phyloP scores from a whole-genome alignment of 108 stramenopile genomes.

The Discostella stelligeroides region DNA sequence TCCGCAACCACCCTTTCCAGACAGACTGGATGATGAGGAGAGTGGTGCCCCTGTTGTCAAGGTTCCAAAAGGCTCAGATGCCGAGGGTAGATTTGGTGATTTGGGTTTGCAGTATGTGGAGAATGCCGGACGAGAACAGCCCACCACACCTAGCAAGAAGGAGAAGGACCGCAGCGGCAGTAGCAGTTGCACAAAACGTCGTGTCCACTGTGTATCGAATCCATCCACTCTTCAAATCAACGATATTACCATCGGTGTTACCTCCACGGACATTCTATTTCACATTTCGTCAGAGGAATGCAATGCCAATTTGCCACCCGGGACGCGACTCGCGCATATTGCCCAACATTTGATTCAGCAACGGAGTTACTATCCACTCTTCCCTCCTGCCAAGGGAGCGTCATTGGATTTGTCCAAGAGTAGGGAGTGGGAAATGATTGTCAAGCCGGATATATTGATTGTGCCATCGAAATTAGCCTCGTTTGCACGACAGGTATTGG shows the following conservation, averaged over 20 bases:
- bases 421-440: constrained; percentile 77
- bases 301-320: constrained; percentile 70
- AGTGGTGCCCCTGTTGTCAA: constrained; percentile 6
- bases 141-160: too few species aligned
- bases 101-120: constrained; percentile 68
- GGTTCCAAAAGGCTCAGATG: constrained; percentile 40
- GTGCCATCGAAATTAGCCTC: constrained; percentile 89
- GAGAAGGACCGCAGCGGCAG: not conserved
- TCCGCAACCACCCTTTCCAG: constrained; percentile 43
- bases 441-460: constrained; percentile 90
- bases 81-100: constrained; percentile 47
- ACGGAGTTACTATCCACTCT: constrained; percentile 94
- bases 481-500: constrained; percentile 73
- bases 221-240: constrained; percentile 89
- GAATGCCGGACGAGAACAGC: constrained; percentile 30
- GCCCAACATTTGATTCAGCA: constrained; percentile 91
- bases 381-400: constrained; percentile 65
- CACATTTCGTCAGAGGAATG: constrained; percentile 86
- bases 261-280: constrained; percentile 88
- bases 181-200: not conserved
- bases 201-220: constrained; percentile 90
- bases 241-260: constrained; percentile 85
- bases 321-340: constrained; percentile 80
- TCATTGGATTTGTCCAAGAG: constrained; percentile 86
- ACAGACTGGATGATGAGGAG: not conserved